Evolutionary conservation across 495 filamentous ascomycete genomes (phyloP), one percentile per base, ranked within the genome.

Genomic region (Neurospora intermedia): DNA sequence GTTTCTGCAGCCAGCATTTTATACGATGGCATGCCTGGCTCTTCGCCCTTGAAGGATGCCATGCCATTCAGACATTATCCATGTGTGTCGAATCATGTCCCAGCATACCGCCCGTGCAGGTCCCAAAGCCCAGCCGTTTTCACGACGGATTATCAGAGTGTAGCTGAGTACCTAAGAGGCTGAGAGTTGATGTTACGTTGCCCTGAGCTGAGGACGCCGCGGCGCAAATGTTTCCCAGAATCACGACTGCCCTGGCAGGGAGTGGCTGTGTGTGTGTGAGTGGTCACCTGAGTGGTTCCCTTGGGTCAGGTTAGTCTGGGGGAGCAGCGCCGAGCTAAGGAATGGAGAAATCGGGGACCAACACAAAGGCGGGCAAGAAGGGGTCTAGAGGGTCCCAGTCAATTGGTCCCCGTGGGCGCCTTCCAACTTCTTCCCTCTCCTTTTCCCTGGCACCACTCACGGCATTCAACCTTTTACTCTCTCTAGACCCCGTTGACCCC

Each of bases 261-360:
- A 16, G 54, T 27, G 54, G 54, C 2, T 31, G 27, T 13, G 54
- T 66, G 54, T 27, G 38, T 54, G 71, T 70, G 70, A 70, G 42
- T 75, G 73, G 69, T 6, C 35, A 38, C 35, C 35, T 38, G 35
- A 6, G 35, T 54, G 39, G 39, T 54, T 66, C 66, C 71, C 70
- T 69, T 45, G 43, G 69, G 13, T n/a, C 20, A 27, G 54, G 39
- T 69, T 69, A 20, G 69, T 43, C 39, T 66, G 41, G 74, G 62
- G 48, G 62, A 48, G 66, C 69, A 54, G 23, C 39, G 27, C 39
- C 20, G 23, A 40, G 3, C 27, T 31, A 31, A 43, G 66, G 48
- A 31, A 73, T 45, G 69, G 70, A 35, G 23, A 40, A 62, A n/a
- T 18, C 42, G 66, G 70, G 42, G 70, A 70, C 71, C 71, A 73